Evolutionary conservation across 148 eudicot genomes (phyloP), one percentile per base, ranked within the genome.

Genomic region (Talinum fruticosum): DNA sequence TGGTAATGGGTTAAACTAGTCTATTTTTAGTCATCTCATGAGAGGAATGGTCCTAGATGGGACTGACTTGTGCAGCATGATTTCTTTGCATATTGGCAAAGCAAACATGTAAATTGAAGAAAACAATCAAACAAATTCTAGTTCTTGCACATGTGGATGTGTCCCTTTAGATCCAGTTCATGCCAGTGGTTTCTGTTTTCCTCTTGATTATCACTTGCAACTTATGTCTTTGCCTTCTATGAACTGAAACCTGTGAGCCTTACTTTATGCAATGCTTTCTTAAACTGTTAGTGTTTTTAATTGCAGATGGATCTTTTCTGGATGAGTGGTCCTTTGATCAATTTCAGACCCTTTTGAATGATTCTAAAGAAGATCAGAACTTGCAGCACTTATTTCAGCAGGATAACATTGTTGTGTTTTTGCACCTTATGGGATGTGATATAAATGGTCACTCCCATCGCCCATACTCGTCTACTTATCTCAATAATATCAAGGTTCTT

Each of bases 291-390:
- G 73, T 82, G 65, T 84, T 81, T 49, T n/a, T n/a, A n/a, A 41
- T 71, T 89, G 87, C 97, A 96, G 99, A 96, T 90, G 99, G 97
- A 29, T 91, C 99, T 49, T 91, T 93, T 85, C 82, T 96, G 90
- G 99, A 96, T 89, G 97, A 96, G 77, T 96, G 99, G 99, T 96
- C 99, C 75, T 90, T 96, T 76, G 97, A 96, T 84, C 92, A 96
- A 82, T 93, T 96, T 69, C 79, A 93, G 84, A 87, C 82, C 86
- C 91, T 96, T 71, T 74, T 96, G 77, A 91, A 96, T 82, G 86
- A 82, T 81, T 93, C 97, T n/a, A 86, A 84, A 72, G 87, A 91
- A 79, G 97, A 96, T 75, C 85, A 72, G 57, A 82, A 88, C n/a
- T 71, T 93, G 87, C 85, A 88, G 82, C 83, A 85, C 74, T 81